Evolutionary conservation across 305 asterid species (phyloP).

Genomic region (Galium porrigens): DNA sequence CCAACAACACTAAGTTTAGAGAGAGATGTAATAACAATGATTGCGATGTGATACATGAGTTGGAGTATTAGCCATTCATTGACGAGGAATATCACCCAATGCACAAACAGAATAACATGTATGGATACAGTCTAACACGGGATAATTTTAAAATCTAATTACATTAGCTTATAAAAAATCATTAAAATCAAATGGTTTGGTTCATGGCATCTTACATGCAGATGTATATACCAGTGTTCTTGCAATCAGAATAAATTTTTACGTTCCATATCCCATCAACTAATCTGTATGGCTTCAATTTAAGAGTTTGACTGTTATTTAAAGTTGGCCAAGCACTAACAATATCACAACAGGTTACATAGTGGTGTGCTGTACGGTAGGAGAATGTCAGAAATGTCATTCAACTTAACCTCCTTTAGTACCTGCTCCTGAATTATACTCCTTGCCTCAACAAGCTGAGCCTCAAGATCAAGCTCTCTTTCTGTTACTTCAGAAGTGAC

Average conservation of each 20-base stretch:
- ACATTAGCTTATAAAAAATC: background rate
- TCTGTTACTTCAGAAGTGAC: constrained; percentile 79
- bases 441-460: constrained; percentile 97
- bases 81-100: background rate
- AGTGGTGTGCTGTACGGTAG: background rate
- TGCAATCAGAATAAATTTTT: background rate
- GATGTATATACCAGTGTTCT: background rate
- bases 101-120: background rate
- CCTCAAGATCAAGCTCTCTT: constrained; percentile 98
- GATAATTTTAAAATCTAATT: background rate
- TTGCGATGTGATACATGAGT: background rate
- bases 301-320: background rate
- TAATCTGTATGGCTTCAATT: background rate
- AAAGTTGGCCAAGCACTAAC: background rate
- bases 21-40: background rate
- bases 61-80: background rate
- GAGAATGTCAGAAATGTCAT: background rate
- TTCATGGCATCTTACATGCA: background rate
- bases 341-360: background rate
- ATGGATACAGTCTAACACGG: background rate
- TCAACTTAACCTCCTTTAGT: constrained; percentile 1
- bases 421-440: constrained; percentile 99
- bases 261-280: background rate
- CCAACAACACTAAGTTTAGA: constrained; percentile 2
- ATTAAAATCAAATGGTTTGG: background rate